These are phyloP conservation scores for Cytospora piceae DNA, from an alignment of 2,329 filamentous ascomycete species.

Conservation along the genomic window DNA sequence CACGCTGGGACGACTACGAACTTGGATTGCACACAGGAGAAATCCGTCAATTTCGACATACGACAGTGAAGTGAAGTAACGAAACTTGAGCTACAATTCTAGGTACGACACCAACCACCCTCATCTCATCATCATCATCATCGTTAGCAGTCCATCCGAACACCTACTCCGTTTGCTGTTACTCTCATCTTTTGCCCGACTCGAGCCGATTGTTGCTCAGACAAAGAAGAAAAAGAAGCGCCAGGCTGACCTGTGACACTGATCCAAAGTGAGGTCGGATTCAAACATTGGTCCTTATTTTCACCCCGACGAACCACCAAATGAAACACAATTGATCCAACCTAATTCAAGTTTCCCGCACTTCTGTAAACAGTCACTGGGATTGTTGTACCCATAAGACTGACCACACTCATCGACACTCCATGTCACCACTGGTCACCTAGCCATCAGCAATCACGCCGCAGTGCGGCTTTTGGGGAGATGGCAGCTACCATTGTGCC, in stretches of 20 bases:
- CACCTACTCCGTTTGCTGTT: slow-evolving; percentile 22
- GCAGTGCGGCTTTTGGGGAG: slow-evolving; percentile 49
- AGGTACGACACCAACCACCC: slow-evolving; percentile 14
- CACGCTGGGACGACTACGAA: slow-evolving; percentile 24
- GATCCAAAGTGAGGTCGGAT: slow-evolving; percentile 22
- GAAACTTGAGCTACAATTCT: slow-evolving; percentile 13
- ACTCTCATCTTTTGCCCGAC: slow-evolving; percentile 26
- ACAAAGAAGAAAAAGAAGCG: slow-evolving; percentile 34
- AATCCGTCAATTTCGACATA: slow-evolving; percentile 12
- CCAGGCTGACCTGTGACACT: slow-evolving; percentile 24
- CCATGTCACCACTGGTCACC: slow-evolving; percentile 45
- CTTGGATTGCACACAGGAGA: slow-evolving; percentile 8
- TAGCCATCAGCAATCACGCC: slow-evolving; percentile 51
- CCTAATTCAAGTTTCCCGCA: slow-evolving; percentile 17
- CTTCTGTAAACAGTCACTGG: slow-evolving; percentile 10
- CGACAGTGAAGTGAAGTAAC: slow-evolving; percentile 8
- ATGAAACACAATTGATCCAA: slow-evolving; percentile 12
- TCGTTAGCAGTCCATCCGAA: slow-evolving; percentile 10
- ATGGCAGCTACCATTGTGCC: slow-evolving; percentile 42
- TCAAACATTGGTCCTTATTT: slow-evolving; percentile 27
- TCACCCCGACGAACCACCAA: slow-evolving; percentile 15
- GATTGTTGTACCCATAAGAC: slow-evolving; percentile 2
- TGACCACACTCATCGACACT: slow-evolving; percentile 26
- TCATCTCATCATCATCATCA: slow-evolving; percentile 4
- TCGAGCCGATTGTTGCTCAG: slow-evolving; percentile 26